Base-by-base conservation (phyloP, 495 filamentous ascomycete species). In the Podospora appendiculata region DNA sequence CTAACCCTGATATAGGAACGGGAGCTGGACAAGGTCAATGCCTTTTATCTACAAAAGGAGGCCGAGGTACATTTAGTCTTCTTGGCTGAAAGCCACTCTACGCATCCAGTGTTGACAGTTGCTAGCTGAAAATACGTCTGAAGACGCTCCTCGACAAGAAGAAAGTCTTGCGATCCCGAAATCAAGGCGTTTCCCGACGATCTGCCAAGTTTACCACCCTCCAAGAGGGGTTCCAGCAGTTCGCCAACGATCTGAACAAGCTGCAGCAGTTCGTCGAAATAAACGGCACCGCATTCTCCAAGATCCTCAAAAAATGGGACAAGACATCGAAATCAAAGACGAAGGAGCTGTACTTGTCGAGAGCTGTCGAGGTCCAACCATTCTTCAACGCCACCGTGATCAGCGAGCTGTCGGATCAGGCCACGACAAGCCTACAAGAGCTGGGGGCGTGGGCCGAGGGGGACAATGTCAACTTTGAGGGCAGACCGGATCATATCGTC, bases 301-400 rank as follows among this genome's bases (percentile, higher is more conserved):
- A 98, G 67, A 98, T 98, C 42, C 76, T 98, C 47, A 98, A 98
- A 74, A 98, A 98, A 82, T 98, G 93, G 93, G 93, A 98, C 70
- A 98, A 98, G 79, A 95, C 94, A 14, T 95, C 92, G 51, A 98
- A 98, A 80, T 97, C 93, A 49, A 89, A 90, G 62, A 96, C 91
- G 56, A 98, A 98, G 65, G 94, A 97, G 70, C 76, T 97, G 18
- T 97, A 96, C 63, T 84, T 98, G 34, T 91, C 93, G 10, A 82
- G 93, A 14, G 93, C 94, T 10, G 92, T 97, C 47, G 93, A 98
- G 69, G 90, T 96, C 45, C 93, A 96, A 62, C 94, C 93, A 2
- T 96, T 92, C 66, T 98, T 98, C 77, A 97, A 97, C 68, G 81
- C 90, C 38, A 85, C 95, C 54, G 88, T 97, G 55, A 93, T 98